Evolutionary conservation across 805 yeast species (phyloP).

Genomic region (Candida anglica): DNA sequence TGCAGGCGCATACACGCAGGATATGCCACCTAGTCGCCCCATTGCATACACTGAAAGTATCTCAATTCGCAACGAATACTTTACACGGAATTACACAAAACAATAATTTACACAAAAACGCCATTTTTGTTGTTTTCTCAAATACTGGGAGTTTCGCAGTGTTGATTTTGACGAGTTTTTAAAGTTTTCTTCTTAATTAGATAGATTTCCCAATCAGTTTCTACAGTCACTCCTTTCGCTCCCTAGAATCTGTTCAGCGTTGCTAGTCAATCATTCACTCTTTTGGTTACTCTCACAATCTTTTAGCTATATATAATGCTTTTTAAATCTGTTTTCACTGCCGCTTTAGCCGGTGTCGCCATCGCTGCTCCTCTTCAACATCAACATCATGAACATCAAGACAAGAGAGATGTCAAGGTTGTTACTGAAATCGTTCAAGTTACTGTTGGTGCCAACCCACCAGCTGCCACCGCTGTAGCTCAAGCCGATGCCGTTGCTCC

Average conservation of each 20-base stretch:
- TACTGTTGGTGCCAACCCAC: conserved; percentile 35
- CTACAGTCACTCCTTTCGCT: conserved; percentile 36
- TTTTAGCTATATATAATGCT: too few species aligned
- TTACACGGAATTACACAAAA: background rate
- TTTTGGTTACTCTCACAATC: conserved; percentile 5
- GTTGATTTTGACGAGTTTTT: conserved; percentile 3
- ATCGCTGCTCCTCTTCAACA: conserved; percentile 57
- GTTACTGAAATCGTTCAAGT: conserved; percentile 39
- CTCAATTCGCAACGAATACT: too few species aligned
- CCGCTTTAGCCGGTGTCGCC: conserved; percentile 47
- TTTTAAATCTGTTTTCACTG: conserved; percentile 44
- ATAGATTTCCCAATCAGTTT: too few species aligned
- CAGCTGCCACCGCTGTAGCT: too few species aligned
- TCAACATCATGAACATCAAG: conserved; percentile 49
- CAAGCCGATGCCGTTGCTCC: conserved; percentile 3
- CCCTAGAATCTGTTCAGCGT: conserved; percentile 13
- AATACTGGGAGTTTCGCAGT: conserved; percentile 3
- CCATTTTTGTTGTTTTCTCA: conserved; percentile 1
- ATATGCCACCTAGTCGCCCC: background rate
- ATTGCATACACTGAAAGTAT: too few species aligned
- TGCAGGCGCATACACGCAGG: background rate
- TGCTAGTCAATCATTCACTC: conserved; percentile 13
- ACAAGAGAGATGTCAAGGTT: conserved; percentile 40
- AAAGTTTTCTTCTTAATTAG: too few species aligned
- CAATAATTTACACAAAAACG: background rate